Evolutionary conservation across 352 stramenopile species (phyloP).

Genomic region (Phytopythium chamaehyphon): DNA sequence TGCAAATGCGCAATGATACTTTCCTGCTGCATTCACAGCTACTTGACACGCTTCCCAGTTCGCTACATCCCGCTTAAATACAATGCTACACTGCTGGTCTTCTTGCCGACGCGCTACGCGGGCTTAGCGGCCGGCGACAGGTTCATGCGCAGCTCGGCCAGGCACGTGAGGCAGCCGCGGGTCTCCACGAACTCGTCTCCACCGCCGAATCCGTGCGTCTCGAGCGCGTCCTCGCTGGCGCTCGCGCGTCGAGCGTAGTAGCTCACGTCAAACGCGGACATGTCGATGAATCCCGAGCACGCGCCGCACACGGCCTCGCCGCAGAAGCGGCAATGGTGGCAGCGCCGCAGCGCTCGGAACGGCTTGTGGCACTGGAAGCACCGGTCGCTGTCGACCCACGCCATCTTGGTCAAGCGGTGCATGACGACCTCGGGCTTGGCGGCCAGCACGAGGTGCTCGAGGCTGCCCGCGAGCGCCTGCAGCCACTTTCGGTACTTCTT

Average conservation of each 20-base stretch:
- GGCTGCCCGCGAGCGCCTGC: constrained; percentile 28
- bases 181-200: constrained; percentile 16
- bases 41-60: neutral
- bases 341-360: constrained; percentile 59
- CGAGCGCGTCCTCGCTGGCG: constrained; percentile 2
- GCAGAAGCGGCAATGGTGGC: constrained; percentile 70
- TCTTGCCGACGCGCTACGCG: neutral
- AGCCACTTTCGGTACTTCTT: constrained; percentile 64
- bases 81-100: neutral
- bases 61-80: neutral
- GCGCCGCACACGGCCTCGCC: constrained; percentile 56
- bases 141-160: constrained; percentile 19
- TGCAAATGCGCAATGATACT: too few relatives aligned
- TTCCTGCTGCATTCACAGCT: too few relatives aligned
- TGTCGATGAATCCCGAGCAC: constrained; percentile 57
- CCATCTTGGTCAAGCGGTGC: constrained; percentile 26
- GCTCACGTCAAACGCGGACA: constrained; percentile 26
- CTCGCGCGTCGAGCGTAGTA: constrained; percentile 7
- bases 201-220: neutral
- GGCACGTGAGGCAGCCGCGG: constrained; percentile 16
- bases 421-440: constrained; percentile 20
- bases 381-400: constrained; percentile 50
- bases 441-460: constrained; percentile 32
- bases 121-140: constrained; percentile 12
- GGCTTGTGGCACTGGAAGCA: constrained; percentile 56